Percentiles rank a stretch among this genome's conserved stretches.
These are phyloP conservation scores for Botryotinia narcissicola DNA, from an alignment of 2,329 filamentous ascomycete genomes.

Conservation along the genomic window DNA sequence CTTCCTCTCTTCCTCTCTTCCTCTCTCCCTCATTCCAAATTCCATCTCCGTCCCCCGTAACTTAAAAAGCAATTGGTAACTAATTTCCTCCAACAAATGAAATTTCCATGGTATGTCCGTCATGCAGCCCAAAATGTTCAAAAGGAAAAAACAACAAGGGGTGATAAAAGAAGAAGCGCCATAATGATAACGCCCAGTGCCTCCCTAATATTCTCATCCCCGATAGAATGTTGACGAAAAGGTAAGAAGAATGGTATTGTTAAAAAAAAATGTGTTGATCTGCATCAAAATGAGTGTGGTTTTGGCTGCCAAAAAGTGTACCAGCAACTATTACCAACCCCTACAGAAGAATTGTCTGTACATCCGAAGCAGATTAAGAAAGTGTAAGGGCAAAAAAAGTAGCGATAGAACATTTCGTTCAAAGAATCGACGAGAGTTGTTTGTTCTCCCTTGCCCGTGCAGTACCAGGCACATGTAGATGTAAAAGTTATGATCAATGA, in stretches of 20 bases:
- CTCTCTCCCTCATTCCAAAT: slow-evolving; percentile 13
- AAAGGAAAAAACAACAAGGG: slow-evolving; percentile 15
- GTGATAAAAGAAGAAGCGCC: slow-evolving; percentile 20
- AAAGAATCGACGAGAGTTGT: slow-evolving; percentile 13
- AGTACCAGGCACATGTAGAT: not conserved
- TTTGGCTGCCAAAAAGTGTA: slow-evolving; percentile 24
- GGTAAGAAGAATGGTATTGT: slow-evolving; percentile 21
- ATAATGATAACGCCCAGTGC: slow-evolving; percentile 26
- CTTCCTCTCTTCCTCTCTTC: slow-evolving; percentile 14
- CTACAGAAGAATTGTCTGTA: slow-evolving; percentile 29
- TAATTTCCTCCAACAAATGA: slow-evolving; percentile 21
- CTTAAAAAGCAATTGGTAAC: slow-evolving; percentile 15
- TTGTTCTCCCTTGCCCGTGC: slow-evolving; percentile 17
- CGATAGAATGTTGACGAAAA: slow-evolving; percentile 24
- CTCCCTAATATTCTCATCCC: slow-evolving; percentile 28
- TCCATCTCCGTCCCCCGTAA: not conserved
- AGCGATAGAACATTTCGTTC: slow-evolving; percentile 15
- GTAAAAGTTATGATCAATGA: not conserved
- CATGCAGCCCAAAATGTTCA: slow-evolving; percentile 24
- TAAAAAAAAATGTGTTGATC: slow-evolving; percentile 10
- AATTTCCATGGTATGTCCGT: slow-evolving; percentile 32
- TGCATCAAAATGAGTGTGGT: slow-evolving; percentile 32
- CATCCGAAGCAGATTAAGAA: slow-evolving; percentile 38
- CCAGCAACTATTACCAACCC: slow-evolving; percentile 31
- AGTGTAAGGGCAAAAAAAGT: slow-evolving; percentile 22